A percentile compares a stretch with the other conserved stretches of the same genome.
These are phyloP conservation scores for Mycena polygramma DNA, from an alignment of 768 basidiomycete genomes.

Conservation along the genomic window DNA sequence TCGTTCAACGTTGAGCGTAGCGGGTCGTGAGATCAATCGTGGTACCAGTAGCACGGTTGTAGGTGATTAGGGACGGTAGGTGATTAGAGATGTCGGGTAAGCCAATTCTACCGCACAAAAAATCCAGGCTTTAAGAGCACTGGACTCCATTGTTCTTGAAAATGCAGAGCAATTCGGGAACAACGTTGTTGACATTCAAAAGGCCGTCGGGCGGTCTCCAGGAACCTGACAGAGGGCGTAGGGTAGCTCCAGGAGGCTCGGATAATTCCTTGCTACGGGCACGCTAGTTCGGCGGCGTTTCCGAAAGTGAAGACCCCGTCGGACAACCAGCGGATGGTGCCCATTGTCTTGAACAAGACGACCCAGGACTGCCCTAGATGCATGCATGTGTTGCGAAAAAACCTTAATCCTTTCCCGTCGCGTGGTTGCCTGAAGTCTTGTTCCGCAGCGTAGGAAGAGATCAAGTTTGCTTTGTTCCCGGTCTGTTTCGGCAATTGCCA, in stretches of 20 bases:
- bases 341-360: conserved; percentile 15
- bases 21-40: conserved; percentile 6
- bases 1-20: background rate
- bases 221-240: background rate
- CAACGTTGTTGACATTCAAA: background rate
- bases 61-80: background rate
- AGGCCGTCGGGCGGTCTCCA: conserved; percentile 18
- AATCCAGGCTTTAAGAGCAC: background rate
- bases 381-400: background rate
- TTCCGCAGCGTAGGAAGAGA: background rate
- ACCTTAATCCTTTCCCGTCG: background rate
- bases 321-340: background rate
- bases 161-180: background rate
- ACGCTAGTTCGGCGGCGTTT: background rate
- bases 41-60: conserved; percentile 15
- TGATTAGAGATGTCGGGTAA: conserved; percentile 17
- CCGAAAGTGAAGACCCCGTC: conserved; percentile 19
- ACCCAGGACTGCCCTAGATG: background rate
- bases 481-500: background rate
- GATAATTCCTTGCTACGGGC: conserved; percentile 3
- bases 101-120: background rate
- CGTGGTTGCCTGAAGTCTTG: background rate
- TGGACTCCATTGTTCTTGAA: conserved; percentile 13
- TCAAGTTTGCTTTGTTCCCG: background rate
- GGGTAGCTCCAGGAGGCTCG: background rate